These are phyloP conservation scores for Tetrahymena elliotti DNA, from an alignment of 73 alveolate species.

Conservation along the genomic window DNA sequence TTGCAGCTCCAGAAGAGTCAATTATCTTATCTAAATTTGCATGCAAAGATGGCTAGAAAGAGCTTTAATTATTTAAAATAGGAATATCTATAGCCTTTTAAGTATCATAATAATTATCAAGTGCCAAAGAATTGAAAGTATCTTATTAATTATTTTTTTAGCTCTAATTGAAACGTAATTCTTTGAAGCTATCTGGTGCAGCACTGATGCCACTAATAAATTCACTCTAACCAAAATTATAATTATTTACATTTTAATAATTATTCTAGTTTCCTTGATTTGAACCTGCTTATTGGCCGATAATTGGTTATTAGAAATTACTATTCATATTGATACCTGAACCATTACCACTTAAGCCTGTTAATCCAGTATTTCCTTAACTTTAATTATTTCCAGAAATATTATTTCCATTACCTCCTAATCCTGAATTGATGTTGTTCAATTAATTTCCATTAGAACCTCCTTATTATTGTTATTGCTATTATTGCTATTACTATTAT, in stretches of 20 bases:
- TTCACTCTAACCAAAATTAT: background rate
- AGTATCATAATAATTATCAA: background rate
- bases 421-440: background rate
- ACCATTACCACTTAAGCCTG: background rate
- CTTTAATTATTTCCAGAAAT: background rate
- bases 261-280: background rate
- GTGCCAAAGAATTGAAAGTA: background rate
- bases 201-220: background rate
- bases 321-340: background rate
- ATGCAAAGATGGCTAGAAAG: background rate
- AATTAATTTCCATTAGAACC: background rate
- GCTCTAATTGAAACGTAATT: background rate
- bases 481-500: background rate
- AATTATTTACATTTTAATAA: background rate
- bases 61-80: background rate
- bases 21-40: background rate
- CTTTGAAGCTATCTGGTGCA: background rate
- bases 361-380: background rate
- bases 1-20: background rate
- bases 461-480: background rate
- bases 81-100: background rate
- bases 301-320: background rate
- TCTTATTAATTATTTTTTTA: background rate
- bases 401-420: background rate
- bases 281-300: background rate